Base-by-base conservation (phyloP, 176 grass and related monocot species). In the Oropetium thomaeum region DNA sequence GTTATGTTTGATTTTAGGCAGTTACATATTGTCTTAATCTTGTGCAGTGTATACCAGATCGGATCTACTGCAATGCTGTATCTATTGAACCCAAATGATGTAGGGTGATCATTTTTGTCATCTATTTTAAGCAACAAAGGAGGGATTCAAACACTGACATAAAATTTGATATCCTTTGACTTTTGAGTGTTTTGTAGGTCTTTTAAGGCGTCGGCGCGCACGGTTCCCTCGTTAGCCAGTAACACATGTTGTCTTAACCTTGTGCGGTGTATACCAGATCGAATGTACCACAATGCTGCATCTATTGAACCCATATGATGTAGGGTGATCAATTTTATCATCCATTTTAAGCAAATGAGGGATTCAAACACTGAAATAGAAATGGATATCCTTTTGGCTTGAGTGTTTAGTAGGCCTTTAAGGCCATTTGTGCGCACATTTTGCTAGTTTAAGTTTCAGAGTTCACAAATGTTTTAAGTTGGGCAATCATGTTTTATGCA, bases 21-120 rank as follows among this genome's bases (percentile, higher is more conserved):
- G 68, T 69, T 88, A 75, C 66, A 88, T 57, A 29, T 77, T 48
- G 26, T 84, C 32, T 58, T 49, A 48, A 48, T 79, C 38, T 32
- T 84, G 23, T 74, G 66, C 75, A 74, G 25, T 74, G 71, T 79
- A 82, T 73, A 73, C 79, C 48, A 71, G 23, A 45, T 73, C 34
- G 33, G 67, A 14, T 87, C 79, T 77, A 70, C 19, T 5, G 13
- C 27, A 59, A 45, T 62, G 80, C 45, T 44, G 43, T 53, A 45
- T 68, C 34, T 34, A 63, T 68, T 79, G 75, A 74, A 74, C 43
- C 35, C 8, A 39, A 74, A 16, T 69, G 70, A 55, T 26, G 54
- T 67, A 64, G 70, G 38, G 40, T 70, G 62, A 49, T 55, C 47
- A 37, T 27, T 57, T 74, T 44, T 74, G 11, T 57, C 4, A n/a